Conservation (phyloP, 75 land plant genomes). For the Pinus tabuliformis region DNA sequence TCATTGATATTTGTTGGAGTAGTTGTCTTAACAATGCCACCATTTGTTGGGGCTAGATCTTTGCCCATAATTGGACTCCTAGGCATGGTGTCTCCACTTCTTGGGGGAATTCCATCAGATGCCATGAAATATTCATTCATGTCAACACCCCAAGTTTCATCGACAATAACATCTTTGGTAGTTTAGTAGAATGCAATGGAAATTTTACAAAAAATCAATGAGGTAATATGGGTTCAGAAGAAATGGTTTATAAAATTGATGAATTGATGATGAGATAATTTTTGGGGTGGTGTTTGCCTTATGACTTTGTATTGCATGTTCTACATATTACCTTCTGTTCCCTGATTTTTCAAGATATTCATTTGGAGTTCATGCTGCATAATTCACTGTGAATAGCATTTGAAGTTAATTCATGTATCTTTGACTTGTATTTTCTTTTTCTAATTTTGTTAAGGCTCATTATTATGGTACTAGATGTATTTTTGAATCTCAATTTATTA, state of each 20-base stretch:
- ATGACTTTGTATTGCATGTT: background rate
- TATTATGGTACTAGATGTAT: too few species aligned
- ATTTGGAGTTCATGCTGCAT: background rate
- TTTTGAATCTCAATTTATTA: too few species aligned
- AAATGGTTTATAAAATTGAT: background rate
- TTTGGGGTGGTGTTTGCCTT: background rate
- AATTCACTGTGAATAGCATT: background rate
- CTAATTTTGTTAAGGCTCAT: too few species aligned
- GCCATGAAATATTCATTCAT: conserved; percentile 6
- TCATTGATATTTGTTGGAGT: conserved; percentile 46
- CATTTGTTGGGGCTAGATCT: conserved; percentile 28
- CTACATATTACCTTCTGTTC: background rate
- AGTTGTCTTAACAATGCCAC: conserved; percentile 37
- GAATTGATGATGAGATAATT: background rate
- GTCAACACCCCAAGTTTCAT: conserved; percentile 20
- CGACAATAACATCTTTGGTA: conserved; percentile 11
- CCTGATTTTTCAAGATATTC: background rate
- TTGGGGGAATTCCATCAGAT: conserved; percentile 28
- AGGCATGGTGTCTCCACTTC: conserved; percentile 23
- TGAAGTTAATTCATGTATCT: too few species aligned
- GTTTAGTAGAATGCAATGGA: conserved; percentile 45
- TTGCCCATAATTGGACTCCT: conserved; percentile 34
- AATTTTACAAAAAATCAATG: conserved; percentile 58
- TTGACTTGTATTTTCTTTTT: too few species aligned
- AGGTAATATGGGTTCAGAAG: conserved; percentile 22